Percentiles rank a stretch among this genome's conserved stretches.
Conservation (phyloP, 1,284 basidiomycete species). For the Somion occarium region DNA sequence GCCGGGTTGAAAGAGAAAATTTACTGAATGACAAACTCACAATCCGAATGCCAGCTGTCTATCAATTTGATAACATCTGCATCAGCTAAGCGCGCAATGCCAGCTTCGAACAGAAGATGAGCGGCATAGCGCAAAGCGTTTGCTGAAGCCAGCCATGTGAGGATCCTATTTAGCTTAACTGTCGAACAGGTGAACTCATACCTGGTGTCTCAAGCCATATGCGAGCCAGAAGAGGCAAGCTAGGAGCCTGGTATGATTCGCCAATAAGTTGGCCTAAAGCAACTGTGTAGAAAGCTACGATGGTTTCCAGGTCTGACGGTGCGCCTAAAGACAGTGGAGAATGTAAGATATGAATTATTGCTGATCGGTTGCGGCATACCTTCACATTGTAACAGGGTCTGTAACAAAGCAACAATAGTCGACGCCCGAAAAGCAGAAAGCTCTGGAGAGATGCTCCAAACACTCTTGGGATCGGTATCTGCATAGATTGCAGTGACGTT, state of each 20-base stretch:
- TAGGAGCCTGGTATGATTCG: constrained; percentile 55
- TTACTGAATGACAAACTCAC: constrained; percentile 36
- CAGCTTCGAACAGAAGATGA: constrained; percentile 71
- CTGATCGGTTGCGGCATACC: constrained; percentile 35
- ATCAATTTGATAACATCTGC: constrained; percentile 58
- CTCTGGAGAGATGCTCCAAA: constrained; percentile 69
- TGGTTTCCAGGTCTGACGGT: constrained; percentile 60
- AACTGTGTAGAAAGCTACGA: constrained; percentile 74
- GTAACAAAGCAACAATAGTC: constrained; percentile 62
- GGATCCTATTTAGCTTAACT: constrained; percentile 44
- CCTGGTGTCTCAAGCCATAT: constrained; percentile 74
- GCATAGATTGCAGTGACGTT: constrained; percentile 41
- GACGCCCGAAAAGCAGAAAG: constrained; percentile 68
- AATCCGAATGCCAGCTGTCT: constrained; percentile 63
- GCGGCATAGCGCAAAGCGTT: constrained; percentile 60
- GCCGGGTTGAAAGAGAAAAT: too few species aligned
- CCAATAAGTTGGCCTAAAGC: constrained; percentile 62
- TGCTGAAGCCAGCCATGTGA: not conserved
- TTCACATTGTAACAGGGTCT: constrained; percentile 67
- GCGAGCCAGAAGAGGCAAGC: constrained; percentile 65
- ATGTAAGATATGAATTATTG: not conserved
- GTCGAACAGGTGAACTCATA: constrained; percentile 31
- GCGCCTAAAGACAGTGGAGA: constrained; percentile 38
- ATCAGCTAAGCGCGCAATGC: constrained; percentile 62
- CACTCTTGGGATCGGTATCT: constrained; percentile 31